These are phyloP conservation scores for Terana coerulea DNA, from an alignment of 768 basidiomycete species.

Conservation along the genomic window DNA sequence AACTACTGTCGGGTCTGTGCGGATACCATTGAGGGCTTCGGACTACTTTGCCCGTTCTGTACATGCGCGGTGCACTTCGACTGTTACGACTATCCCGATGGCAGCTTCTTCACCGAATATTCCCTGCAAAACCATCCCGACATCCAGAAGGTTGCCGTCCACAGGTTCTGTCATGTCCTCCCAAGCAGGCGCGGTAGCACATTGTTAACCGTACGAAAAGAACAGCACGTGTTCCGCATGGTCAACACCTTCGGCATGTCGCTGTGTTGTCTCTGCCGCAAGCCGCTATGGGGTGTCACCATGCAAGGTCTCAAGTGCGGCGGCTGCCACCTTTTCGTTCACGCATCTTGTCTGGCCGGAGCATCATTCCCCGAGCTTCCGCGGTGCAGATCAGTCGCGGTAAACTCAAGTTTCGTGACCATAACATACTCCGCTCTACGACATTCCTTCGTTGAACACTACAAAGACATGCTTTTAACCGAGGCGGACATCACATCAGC, in stretches of 20 bases:
- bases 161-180: constrained; percentile 53
- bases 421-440: constrained; percentile 53
- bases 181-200: constrained; percentile 26
- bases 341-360: constrained; percentile 42
- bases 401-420: constrained; percentile 45
- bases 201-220: constrained; percentile 21
- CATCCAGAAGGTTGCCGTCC: constrained; percentile 55
- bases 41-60: constrained; percentile 69
- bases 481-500: constrained; percentile 42
- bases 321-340: constrained; percentile 58
- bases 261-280: constrained; percentile 62
- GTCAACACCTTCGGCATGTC: constrained; percentile 72
- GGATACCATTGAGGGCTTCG: constrained; percentile 57
- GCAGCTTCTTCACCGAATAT: constrained; percentile 56
- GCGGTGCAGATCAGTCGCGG: constrained; percentile 35
- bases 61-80: constrained; percentile 69
- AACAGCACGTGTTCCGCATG: constrained; percentile 48
- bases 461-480: constrained; percentile 39
- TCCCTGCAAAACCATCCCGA: constrained; percentile 38
- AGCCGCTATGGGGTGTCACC: constrained; percentile 71
- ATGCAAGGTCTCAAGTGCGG: constrained; percentile 63
- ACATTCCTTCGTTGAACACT: constrained; percentile 52
- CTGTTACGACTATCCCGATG: constrained; percentile 72
- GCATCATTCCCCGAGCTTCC: constrained; percentile 26
- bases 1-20: constrained; percentile 56